phyloP scores from a whole-genome alignment of 2,329 filamentous ascomycete species.

The Dothiorella sarmentorum region DNA sequence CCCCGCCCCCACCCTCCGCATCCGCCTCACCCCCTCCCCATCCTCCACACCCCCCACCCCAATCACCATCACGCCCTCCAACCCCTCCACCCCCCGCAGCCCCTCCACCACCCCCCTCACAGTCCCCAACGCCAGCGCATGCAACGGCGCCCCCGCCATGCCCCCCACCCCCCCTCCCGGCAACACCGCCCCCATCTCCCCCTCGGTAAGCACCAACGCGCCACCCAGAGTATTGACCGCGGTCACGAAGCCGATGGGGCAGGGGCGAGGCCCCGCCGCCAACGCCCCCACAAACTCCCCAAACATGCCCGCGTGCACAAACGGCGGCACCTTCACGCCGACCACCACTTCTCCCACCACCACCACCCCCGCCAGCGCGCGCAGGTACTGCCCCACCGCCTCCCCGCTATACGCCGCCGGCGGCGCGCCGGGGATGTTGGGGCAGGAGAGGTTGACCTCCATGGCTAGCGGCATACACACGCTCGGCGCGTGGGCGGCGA shows the following conservation, averaged over 20 bases:
- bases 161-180: conserved; percentile 59
- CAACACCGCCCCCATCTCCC: conserved; percentile 22
- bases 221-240: conserved; percentile 72
- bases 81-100: conserved; percentile 49
- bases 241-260: conserved; percentile 64
- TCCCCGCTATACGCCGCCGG: conserved; percentile 65
- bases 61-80: conserved; percentile 35
- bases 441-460: conserved; percentile 76
- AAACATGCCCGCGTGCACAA: conserved; percentile 68
- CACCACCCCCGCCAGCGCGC: conserved; percentile 36
- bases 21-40: conserved; percentile 58
- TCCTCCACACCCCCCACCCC: conserved; percentile 39
- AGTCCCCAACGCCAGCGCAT: conserved; percentile 72
- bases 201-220: conserved; percentile 54
- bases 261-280: conserved; percentile 25
- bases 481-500: conserved; percentile 37
- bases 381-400: conserved; percentile 55
- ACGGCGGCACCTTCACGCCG: conserved; percentile 74
- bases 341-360: conserved; percentile 41
- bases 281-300: conserved; percentile 54
- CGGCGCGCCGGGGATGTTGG: conserved; percentile 66
- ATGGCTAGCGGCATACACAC: conserved; percentile 56
- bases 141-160: conserved; percentile 67
- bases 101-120: conserved; percentile 63
- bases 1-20: conserved; percentile 63